Base-by-base conservation (phyloP, 2,329 filamentous ascomycete species). In the Venturia aucupariae region DNA sequence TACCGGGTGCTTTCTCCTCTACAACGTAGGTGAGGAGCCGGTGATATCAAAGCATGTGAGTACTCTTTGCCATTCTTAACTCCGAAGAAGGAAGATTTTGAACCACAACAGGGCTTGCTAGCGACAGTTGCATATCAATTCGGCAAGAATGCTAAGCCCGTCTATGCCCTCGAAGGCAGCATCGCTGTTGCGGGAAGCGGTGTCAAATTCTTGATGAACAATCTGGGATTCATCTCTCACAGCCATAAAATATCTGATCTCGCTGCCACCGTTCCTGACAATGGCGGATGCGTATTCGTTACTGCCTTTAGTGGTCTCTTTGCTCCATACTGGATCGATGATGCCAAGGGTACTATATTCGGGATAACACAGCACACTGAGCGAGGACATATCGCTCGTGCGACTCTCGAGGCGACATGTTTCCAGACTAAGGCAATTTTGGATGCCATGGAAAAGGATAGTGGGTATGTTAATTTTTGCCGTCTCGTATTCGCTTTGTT, bases 271-370 rank as follows among this genome's bases (percentile, higher is more conserved):
- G 86, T 89, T 7, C 75, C 82, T 46, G 88, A 96, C 74, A 95
- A 89, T 67, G 92, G 91, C 64, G 92, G 92, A 8, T 88, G 92
- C 64, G 85, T 92, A 22, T 81, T 96, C 70, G 92, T 96, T 66
- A 96, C 92, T 2, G 92, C 92, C 1, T 96, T 96, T 74, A 92
- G 88, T 74, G 92, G 92, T 63, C 82, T 96, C 2, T 96, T 96
- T 73, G 92, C 92, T 0, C 92, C 92, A 0, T 96, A 96, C 76
- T 96, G 92, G 92, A 93, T 96, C 67, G 91, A 96, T 72, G 90
- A 95, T 76, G 91, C 91, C 24, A 89, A 92, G 74, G 92, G 92
- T 66, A 96, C 92, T 17, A 48, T 62, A 13, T 48, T 46, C 27
- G 41, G 41, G 4, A 62, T 62, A 62, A 62, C 41, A 6, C 60